A percentile compares a stretch with the other conserved stretches of the same genome.
Evolutionary conservation across 345 rosid genomes (phyloP).

Genomic region (Salix udensis): DNA sequence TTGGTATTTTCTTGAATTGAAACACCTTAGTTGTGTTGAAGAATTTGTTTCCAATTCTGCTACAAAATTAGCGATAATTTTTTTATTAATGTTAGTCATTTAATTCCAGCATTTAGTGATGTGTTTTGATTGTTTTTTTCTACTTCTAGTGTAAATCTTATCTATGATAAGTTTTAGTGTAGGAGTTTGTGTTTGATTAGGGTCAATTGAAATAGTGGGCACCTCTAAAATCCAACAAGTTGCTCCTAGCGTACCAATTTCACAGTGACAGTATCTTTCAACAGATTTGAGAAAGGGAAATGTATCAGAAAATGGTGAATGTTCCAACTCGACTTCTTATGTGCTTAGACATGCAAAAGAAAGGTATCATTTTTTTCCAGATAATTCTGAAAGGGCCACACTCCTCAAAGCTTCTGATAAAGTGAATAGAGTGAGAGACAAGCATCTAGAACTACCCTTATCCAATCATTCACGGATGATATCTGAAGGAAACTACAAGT

Average conservation of each 20-base stretch:
- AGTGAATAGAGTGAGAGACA: not conserved
- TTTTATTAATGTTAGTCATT: no score
- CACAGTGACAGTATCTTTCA: not conserved
- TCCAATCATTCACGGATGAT: not conserved
- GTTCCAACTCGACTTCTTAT: not conserved
- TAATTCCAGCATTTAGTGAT: no score
- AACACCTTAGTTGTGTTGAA: not conserved
- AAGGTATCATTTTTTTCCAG: not conserved
- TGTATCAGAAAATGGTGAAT: not conserved
- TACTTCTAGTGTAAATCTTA: no score
- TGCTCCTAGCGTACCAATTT: not conserved
- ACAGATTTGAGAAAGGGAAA: not conserved
- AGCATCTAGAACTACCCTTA: not conserved
- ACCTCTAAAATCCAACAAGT: no score
- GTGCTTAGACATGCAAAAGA: not conserved
- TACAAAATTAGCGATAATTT: no score
- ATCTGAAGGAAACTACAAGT: not conserved
- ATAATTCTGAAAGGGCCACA: not conserved
- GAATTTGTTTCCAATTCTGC: no score
- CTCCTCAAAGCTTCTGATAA: not conserved
- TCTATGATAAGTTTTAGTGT: no score
- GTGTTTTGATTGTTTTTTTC: no score
- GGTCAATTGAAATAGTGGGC: no score
- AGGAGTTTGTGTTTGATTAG: no score
- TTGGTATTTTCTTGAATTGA: not conserved